Conservation (phyloP, 371 early-diverging fungal genomes). For the Ordospora pajunii region DNA sequence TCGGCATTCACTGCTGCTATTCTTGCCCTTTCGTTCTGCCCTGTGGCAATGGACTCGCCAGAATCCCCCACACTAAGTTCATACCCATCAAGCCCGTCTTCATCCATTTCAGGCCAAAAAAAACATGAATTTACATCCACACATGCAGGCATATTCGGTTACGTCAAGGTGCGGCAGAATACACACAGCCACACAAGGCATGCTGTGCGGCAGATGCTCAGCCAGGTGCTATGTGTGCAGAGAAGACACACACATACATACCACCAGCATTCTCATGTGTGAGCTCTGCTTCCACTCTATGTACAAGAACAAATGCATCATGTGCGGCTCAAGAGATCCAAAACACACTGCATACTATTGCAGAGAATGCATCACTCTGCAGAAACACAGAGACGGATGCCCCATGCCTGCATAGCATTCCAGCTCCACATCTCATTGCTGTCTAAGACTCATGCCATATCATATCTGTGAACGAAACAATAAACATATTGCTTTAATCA, state of each 20-base stretch:
- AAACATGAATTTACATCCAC: background rate
- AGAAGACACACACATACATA: background rate
- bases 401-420: background rate
- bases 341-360: background rate
- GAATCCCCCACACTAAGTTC: background rate
- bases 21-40: too few species aligned
- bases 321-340: background rate
- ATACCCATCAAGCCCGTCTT: background rate
- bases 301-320: constrained; percentile 2
- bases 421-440: background rate
- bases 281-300: background rate
- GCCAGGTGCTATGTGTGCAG: background rate
- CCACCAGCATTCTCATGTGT: background rate
- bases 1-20: too few species aligned
- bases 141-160: too few species aligned
- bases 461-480: background rate
- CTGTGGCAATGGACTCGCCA: background rate
- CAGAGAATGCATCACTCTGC: background rate
- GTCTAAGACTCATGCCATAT: background rate
- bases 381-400: background rate
- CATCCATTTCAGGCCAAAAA: constrained; percentile 7
- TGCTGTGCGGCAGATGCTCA: constrained; percentile 1
- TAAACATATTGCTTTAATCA: background rate
- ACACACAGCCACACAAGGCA: background rate
- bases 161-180: background rate